These are phyloP conservation scores for Nemania sp. DNA, from an alignment of 2,329 filamentous ascomycete species.

Conservation along the genomic window DNA sequence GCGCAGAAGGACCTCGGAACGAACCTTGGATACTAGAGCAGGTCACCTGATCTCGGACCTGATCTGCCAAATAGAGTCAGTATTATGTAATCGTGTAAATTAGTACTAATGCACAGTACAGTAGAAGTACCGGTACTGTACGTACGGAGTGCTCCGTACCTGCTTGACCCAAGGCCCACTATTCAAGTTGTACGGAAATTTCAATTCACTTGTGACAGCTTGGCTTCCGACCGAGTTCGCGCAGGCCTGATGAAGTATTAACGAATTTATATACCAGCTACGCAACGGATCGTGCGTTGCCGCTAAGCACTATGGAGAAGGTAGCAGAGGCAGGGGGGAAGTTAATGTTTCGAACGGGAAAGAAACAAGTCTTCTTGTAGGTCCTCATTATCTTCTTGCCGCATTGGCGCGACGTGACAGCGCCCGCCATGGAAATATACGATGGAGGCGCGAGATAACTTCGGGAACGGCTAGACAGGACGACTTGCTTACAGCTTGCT, in stretches of 20 bases:
- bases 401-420: neutral
- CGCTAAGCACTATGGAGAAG: conserved; percentile 16
- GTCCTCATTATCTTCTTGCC: conserved; percentile 12
- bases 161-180: conserved; percentile 9
- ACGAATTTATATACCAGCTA: neutral
- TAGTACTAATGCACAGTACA: too few relatives aligned
- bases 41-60: too few relatives aligned
- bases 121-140: too few relatives aligned
- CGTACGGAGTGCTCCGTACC: too few relatives aligned
- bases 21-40: too few relatives aligned
- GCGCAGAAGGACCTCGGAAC: too few relatives aligned
- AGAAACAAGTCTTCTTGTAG: conserved; percentile 41
- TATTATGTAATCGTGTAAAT: too few relatives aligned
- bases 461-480: neutral
- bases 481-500: neutral
- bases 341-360: conserved; percentile 33
- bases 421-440: neutral
- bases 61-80: too few relatives aligned
- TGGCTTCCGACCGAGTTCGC: neutral
- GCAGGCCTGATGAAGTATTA: neutral
- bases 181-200: conserved; percentile 27
- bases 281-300: neutral
- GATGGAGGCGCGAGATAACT: neutral
- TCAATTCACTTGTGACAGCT: conserved; percentile 15
- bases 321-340: conserved; percentile 8